Percentiles rank a stretch among this genome's conserved stretches.
Evolutionary conservation across 192 early-diverging fungal species (phyloP).

Genomic region (Chytriomyces confervae): DNA sequence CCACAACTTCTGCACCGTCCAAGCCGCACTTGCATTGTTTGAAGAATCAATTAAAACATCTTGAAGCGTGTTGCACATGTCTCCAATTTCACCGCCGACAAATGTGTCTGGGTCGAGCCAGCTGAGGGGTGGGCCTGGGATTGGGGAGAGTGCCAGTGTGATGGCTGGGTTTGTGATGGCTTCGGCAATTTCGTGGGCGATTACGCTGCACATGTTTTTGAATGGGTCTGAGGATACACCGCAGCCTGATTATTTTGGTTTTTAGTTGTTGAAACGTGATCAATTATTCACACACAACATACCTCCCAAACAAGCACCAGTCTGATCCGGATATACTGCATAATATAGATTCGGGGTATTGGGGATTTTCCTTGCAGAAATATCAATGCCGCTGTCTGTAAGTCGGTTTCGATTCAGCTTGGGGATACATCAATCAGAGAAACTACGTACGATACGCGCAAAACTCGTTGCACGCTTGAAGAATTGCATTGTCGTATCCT

Average conservation of each 20-base stretch:
- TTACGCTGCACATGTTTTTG: slow-evolving; percentile 44
- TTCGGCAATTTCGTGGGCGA: slow-evolving; percentile 45
- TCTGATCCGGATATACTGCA: slow-evolving; percentile 44
- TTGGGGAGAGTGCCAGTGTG: background rate
- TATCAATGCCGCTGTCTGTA: slow-evolving; percentile 13
- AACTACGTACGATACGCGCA: background rate
- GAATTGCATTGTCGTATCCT: background rate
- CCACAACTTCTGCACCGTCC: slow-evolving; percentile 44
- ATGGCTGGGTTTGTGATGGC: slow-evolving; percentile 13
- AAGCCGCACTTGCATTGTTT: slow-evolving; percentile 28
- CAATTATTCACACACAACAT: background rate
- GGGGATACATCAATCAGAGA: too few species aligned
- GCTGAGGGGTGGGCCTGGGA: background rate
- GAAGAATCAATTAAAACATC: slow-evolving; percentile 13
- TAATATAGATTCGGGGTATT: slow-evolving; percentile 36
- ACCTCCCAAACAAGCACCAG: slow-evolving; percentile 22
- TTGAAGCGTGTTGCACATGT: slow-evolving; percentile 28
- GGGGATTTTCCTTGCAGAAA: background rate
- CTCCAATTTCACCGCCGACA: slow-evolving; percentile 30
- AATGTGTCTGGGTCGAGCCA: slow-evolving; percentile 24
- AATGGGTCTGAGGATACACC: background rate
- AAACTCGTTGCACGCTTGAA: background rate
- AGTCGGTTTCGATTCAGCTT: too few species aligned
- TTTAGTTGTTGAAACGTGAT: too few species aligned
- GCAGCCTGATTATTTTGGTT: background rate